A percentile compares a stretch with the other conserved stretches of the same genome.
Evolutionary conservation across 2,329 filamentous ascomycete species (phyloP).

Genomic region (Stagonosporopsis chrysanthemi): DNA sequence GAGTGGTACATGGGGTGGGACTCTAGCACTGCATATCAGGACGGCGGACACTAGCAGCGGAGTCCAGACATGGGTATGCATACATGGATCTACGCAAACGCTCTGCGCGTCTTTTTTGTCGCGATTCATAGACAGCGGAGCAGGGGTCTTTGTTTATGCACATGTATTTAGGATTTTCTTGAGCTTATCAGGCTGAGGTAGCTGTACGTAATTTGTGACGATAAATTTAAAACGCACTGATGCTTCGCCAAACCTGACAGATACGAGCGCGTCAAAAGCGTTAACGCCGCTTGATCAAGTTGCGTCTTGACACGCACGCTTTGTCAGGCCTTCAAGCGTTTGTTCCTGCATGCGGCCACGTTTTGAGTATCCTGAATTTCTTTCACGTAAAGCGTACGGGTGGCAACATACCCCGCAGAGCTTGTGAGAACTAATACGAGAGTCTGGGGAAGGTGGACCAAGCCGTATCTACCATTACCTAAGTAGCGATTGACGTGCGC

Average conservation of each 20-base stretch:
- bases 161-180: neutral
- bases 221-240: neutral
- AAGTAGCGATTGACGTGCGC: neutral
- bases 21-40: neutral
- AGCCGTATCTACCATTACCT: neutral
- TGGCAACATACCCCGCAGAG: neutral
- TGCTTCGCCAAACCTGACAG: conserved; percentile 1
- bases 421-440: neutral
- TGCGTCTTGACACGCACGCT: neutral
- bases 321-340: neutral
- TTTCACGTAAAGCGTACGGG: conserved; percentile 5
- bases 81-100: neutral
- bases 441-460: conserved; percentile 2
- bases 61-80: neutral
- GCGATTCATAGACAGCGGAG: neutral
- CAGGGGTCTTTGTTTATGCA: neutral
- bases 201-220: neutral
- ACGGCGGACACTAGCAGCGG: conserved; percentile 14
- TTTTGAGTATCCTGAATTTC: neutral
- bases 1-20: conserved; percentile 7
- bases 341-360: neutral
- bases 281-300: neutral
- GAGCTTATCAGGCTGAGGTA: neutral
- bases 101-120: neutral
- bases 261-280: conserved; percentile 5